Base-by-base conservation (phyloP, 2,329 filamentous ascomycete species). In the Sarocladiaceae sp. region DNA sequence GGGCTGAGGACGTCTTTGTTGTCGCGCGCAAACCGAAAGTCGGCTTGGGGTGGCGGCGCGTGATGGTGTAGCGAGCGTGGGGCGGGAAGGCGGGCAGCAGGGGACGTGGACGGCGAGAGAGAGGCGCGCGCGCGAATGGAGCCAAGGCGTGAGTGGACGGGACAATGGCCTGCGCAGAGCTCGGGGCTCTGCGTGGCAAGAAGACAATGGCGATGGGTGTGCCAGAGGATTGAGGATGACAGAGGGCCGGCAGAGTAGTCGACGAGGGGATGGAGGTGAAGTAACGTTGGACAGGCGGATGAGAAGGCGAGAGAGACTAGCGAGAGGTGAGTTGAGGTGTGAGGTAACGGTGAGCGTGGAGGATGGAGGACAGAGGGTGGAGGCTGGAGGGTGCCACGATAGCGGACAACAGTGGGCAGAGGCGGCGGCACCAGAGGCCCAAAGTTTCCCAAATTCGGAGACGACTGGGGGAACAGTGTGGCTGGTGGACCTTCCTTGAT, bases 121-220 rank as follows among this genome's bases (percentile, higher is more conserved):
- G 23, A 23, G 19, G 37, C 37, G 37, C 37, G 37, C 37, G 37
- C 37, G 37, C 37, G 37, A 29, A 29, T 29, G 21, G 37, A n/a
- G 21, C 18, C n/a, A n/a, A 24, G n/a, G n/a, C 29, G 10, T 41
- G 37, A 23, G 20, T 29, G 19, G n/a, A n/a, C n/a, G n/a, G n/a
- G n/a, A n/a, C 37, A 41, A 41, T n/a, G 24, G 37, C 37, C 37
- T 21, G 12, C 37, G 37, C 37, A 41, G 37, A 41, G 37, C 37
- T 41, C 37, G 37, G 37, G 23, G 37, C 37, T 15, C 37, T 41
- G 37, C 37, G 37, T 41, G 23, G 37, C 37, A 16, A 24, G 20
- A 41, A 41, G 37, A 41, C 37, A 40, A 39, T 32, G 33, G 23
- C 44, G 27, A 21, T n/a, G 15, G 23, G 34, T 12, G 18, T 13